Conservation (phyloP, 2,329 filamentous ascomycete species). For the Huntiella abstrusa region DNA sequence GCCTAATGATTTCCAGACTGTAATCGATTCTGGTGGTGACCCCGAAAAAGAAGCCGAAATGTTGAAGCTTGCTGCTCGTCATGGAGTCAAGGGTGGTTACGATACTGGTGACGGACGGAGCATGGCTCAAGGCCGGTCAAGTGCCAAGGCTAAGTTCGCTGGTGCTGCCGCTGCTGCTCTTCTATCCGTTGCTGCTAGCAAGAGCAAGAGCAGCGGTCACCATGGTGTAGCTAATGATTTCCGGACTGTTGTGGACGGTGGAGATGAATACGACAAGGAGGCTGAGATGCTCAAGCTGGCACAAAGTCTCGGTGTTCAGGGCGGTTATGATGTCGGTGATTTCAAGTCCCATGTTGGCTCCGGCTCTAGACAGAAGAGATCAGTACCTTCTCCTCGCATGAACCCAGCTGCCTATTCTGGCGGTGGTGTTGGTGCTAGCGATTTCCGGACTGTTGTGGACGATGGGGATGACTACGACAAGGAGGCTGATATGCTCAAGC, state of each 20-base stretch:
- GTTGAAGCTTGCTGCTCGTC: background rate
- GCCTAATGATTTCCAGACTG: constrained; percentile 4
- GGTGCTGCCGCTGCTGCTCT: background rate
- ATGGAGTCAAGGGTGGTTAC: constrained; percentile 1
- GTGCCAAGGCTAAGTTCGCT: background rate
- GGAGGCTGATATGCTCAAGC: background rate
- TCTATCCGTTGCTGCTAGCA: background rate
- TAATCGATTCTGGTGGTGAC: background rate
- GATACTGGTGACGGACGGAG: background rate
- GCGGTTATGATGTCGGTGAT: background rate
- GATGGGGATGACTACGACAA: background rate
- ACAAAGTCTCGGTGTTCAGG: background rate
- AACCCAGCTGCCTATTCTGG: background rate
- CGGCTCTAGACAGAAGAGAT: background rate
- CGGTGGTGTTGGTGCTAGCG: background rate
- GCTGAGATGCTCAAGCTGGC: background rate
- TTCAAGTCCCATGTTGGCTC: background rate
- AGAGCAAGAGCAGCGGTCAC: background rate
- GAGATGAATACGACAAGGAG: background rate
- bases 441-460: constrained; percentile 4
- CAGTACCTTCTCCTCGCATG: too few relatives aligned
- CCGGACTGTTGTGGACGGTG: background rate
- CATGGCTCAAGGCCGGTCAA: background rate
- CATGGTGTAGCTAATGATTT: background rate
- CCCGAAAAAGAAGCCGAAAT: background rate